Percentiles rank a stretch among this genome's conserved stretches.
These are phyloP conservation scores for Diaporthe sp. DNA, from an alignment of 2,329 filamentous ascomycete species.

Conservation along the genomic window DNA sequence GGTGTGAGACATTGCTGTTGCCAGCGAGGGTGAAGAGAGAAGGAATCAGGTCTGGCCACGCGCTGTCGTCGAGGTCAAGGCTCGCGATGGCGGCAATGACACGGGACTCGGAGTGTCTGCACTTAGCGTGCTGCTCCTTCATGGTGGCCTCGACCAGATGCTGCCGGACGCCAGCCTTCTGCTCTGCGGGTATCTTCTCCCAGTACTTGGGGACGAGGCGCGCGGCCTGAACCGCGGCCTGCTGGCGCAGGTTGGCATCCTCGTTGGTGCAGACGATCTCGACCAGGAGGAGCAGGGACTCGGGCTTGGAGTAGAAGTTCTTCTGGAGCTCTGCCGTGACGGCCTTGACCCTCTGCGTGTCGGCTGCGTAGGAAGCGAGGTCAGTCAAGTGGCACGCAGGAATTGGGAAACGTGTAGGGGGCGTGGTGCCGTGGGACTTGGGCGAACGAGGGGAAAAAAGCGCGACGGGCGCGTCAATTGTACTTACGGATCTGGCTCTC, in stretches of 20 bases:
- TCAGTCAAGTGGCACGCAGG: slow-evolving; percentile 49
- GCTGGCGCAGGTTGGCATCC: slow-evolving; percentile 81
- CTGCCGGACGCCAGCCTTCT: slow-evolving; percentile 85
- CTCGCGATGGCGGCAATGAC: slow-evolving; percentile 89
- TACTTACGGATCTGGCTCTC: slow-evolving; percentile 87
- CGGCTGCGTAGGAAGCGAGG: slow-evolving; percentile 66
- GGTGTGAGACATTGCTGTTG: slow-evolving; percentile 80
- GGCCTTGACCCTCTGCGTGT: slow-evolving; percentile 89
- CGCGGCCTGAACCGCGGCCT: slow-evolving; percentile 90
- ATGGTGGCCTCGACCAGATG: slow-evolving; percentile 87
- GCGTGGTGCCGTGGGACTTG: slow-evolving; percentile 29
- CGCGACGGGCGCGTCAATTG: slow-evolving; percentile 33
- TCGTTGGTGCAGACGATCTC: slow-evolving; percentile 88
- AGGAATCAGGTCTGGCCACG: slow-evolving; percentile 86
- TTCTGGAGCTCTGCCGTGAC: slow-evolving; percentile 92
- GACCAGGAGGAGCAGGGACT: slow-evolving; percentile 86
- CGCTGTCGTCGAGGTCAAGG: slow-evolving; percentile 86
- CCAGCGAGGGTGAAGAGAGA: slow-evolving; percentile 84
- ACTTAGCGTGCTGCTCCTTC: slow-evolving; percentile 80
- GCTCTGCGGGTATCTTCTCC: slow-evolving; percentile 76
- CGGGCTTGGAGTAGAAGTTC: slow-evolving; percentile 89
- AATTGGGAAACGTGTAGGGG: slow-evolving; percentile 10
- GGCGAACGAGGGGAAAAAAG: slow-evolving; percentile 32
- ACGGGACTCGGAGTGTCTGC: slow-evolving; percentile 88
- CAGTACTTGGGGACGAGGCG: slow-evolving; percentile 90